Base-by-base conservation (phyloP, 2,329 filamentous ascomycete species). In the Biscogniauxia marginata region DNA sequence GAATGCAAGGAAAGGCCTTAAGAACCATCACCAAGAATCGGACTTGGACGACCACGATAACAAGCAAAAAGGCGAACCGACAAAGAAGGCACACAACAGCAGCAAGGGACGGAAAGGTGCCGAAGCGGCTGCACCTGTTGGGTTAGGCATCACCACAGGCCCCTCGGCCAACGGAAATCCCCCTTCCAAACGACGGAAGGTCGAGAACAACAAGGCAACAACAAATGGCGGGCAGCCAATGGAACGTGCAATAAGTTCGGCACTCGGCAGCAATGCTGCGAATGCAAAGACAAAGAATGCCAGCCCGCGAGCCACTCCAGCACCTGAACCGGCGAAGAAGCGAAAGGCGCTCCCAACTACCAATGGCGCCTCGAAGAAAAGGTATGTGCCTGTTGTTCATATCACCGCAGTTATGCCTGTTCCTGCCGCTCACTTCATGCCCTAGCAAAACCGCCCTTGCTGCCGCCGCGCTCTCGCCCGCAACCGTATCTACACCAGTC, bases 331-430 rank as follows among this genome's bases (percentile, higher is more conserved):
- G 25, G 87, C 88, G 56, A 93, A 93, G 75, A 91, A 83, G 76
- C 85, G 74, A 75, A 93, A 81, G 80, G 89, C 76, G 62, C 77
- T 81, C 57, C 84, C 76, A 56, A 81, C 84, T 1, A 83, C 84
- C 3, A 90, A 90, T 63, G 81, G 84, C n/a, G 84, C 85, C 63
- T 72, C 84, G 24, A 93, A 93, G 75, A 96, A 93, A 76, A 93
- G 86, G 89, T 90, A 39, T 39, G 30, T 39, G 30, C 13, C n/a
- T 3, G 2, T 80, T 67, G 80, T 75, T 49, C 22, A 30, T 16
- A 50, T 23, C 18, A 21, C 39, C 11, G 9, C 3, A 25, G 8
- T 19, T 8, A n/a, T 18, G 13, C 46, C 43, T 5, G 19, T 55
- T 9, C 13, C 44, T 16, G 43, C 53, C 60, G 56, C 58, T 30